These are phyloP conservation scores for Ascochyta lentis DNA, from an alignment of 2,329 filamentous ascomycete genomes.

Conservation along the genomic window DNA sequence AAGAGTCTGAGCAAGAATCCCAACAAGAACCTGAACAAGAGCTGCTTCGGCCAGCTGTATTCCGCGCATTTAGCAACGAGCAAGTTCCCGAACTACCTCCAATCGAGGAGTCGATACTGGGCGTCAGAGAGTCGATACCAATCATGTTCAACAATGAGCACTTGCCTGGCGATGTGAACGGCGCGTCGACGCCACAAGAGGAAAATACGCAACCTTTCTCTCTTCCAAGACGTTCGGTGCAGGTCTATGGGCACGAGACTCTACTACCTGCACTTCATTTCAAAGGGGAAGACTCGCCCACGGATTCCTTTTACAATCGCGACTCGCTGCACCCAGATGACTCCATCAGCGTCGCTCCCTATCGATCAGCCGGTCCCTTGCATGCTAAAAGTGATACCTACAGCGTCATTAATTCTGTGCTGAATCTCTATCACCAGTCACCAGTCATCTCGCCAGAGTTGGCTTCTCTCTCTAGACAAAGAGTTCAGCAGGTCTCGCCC, in stretches of 20 bases:
- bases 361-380: constrained; percentile 36
- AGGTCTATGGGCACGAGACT: constrained; percentile 19
- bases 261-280: constrained; percentile 29
- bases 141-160: constrained; percentile 59
- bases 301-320: constrained; percentile 41
- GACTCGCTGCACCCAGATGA: constrained; percentile 47
- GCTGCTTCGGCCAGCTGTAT: constrained; percentile 39
- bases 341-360: constrained; percentile 47
- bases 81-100: constrained; percentile 21
- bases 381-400: constrained; percentile 53
- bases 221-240: constrained; percentile 24
- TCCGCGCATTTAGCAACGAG: constrained; percentile 27
- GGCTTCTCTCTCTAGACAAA: constrained; percentile 48
- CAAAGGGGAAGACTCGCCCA: constrained; percentile 43
- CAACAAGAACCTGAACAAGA: constrained; percentile 20
- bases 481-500: constrained; percentile 57
- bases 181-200: constrained; percentile 1
- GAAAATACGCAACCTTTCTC: constrained; percentile 22
- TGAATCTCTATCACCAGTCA: constrained; percentile 51
- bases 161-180: constrained; percentile 9
- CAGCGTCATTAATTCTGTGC: constrained; percentile 50
- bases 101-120: constrained; percentile 53
- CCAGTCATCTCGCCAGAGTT: constrained; percentile 48
- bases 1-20: constrained; percentile 17
- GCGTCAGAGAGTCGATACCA: constrained; percentile 62